Percentiles rank a stretch among this genome's conserved stretches.
These are phyloP conservation scores for Gossypium stocksii DNA, from an alignment of 345 rosid species.

Conservation along the genomic window DNA sequence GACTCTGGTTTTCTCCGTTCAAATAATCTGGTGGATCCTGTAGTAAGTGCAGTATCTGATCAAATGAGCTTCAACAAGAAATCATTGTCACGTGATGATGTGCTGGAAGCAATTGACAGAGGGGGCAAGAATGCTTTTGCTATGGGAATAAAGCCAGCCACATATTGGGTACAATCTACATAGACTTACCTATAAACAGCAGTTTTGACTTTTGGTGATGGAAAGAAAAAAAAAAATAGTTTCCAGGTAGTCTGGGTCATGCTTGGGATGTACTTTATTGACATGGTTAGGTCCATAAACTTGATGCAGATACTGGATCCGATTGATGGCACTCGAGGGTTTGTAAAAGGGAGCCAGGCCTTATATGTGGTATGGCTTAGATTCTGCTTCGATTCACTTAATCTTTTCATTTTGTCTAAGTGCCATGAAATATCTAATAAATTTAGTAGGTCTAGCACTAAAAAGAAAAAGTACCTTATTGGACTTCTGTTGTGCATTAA, in stretches of 20 bases:
- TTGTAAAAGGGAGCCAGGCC: slow-evolving; percentile 67
- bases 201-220: slow-evolving; percentile 2
- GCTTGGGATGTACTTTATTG: slow-evolving; percentile 7
- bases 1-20: slow-evolving; percentile 67
- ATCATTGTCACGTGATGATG: slow-evolving; percentile 47
- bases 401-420: background rate
- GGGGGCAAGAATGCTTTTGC: slow-evolving; percentile 61
- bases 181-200: background rate
- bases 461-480: background rate
- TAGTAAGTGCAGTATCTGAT: slow-evolving; percentile 50
- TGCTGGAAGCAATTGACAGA: slow-evolving; percentile 80
- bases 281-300: slow-evolving; percentile 4
- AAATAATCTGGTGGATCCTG: slow-evolving; percentile 63
- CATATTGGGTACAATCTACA: slow-evolving; percentile 58
- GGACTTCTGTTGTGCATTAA: background rate
- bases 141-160: slow-evolving; percentile 59
- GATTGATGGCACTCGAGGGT: slow-evolving; percentile 84
- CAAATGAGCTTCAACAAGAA: slow-evolving; percentile 35
- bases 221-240: background rate
- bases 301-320: slow-evolving; percentile 76
- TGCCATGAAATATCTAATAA: background rate
- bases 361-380: slow-evolving; percentile 65
- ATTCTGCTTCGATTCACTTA: slow-evolving; percentile 1
- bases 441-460: background rate
- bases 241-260: background rate